A percentile compares a stretch with the other conserved stretches of the same genome.
Conservation (phyloP, 2,329 filamentous ascomycete genomes). For the Curvularia hawaiiensis region DNA sequence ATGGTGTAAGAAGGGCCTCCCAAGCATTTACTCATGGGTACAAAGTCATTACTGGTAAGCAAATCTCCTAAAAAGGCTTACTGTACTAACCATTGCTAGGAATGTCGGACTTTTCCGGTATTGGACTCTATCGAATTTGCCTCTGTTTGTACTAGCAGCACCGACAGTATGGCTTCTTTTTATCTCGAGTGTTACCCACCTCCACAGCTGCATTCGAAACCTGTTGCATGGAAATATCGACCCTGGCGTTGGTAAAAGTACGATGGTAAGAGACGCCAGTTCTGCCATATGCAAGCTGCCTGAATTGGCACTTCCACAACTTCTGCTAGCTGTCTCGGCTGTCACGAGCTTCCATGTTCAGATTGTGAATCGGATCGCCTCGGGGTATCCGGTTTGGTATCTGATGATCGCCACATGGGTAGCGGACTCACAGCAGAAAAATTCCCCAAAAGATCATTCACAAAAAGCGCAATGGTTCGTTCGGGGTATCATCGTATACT, state of each 20-base stretch:
- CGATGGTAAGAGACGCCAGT: constrained; percentile 11
- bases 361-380: constrained; percentile 87
- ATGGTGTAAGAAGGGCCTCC: constrained; percentile 77
- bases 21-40: constrained; percentile 91
- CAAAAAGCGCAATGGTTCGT: constrained; percentile 23
- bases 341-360: constrained; percentile 88
- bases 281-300: constrained; percentile 24
- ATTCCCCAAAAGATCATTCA: background rate
- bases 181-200: constrained; percentile 55
- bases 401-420: constrained; percentile 68
- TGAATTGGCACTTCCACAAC: constrained; percentile 71
- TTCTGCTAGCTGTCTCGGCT: constrained; percentile 72
- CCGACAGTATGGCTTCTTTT: constrained; percentile 76
- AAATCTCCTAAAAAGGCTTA: background rate
- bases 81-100: constrained; percentile 59
- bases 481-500: constrained; percentile 76
- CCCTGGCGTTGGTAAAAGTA: constrained; percentile 19
- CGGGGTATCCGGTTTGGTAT: constrained; percentile 89
- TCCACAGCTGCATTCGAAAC: constrained; percentile 53
- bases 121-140: constrained; percentile 86
- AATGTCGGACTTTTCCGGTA: constrained; percentile 86
- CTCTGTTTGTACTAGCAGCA: constrained; percentile 81
- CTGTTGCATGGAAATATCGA: constrained; percentile 29
- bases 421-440: constrained; percentile 2
- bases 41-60: constrained; percentile 88